Percentiles rank a stretch among this genome's conserved stretches.
Evolutionary conservation across 2,329 filamentous ascomycete genomes (phyloP).

Genomic region (Neurospora sp.): DNA sequence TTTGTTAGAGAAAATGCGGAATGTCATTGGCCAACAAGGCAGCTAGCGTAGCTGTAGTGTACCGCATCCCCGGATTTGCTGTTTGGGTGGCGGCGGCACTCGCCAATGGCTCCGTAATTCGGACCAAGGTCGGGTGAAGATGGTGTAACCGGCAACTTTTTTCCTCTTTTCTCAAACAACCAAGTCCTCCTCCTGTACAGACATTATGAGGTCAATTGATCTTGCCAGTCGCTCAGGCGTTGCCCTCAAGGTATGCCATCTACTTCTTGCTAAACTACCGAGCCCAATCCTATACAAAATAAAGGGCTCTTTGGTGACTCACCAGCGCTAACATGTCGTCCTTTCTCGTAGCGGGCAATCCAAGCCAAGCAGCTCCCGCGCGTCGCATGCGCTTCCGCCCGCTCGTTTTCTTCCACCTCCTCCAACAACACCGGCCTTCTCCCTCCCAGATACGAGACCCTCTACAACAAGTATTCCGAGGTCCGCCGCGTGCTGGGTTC

Average conservation of each 20-base stretch:
- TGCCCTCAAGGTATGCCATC: slow-evolving; percentile 32
- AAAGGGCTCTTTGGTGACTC: neutral
- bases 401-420: slow-evolving; percentile 18
- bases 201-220: slow-evolving; percentile 39
- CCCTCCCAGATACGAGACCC: slow-evolving; percentile 69
- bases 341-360: slow-evolving; percentile 24
- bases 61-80: neutral
- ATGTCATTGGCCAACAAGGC: neutral
- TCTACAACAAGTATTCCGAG: slow-evolving; percentile 65
- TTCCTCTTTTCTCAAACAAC: slow-evolving; percentile 1
- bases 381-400: slow-evolving; percentile 9
- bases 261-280: neutral
- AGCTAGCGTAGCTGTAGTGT: neutral
- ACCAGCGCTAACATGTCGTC: slow-evolving; percentile 4
- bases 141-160: too few relatives aligned
- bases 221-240: slow-evolving; percentile 38
- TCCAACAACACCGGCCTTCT: slow-evolving; percentile 30
- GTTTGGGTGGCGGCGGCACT: neutral
- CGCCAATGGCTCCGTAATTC: neutral
- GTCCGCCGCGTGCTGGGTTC: slow-evolving; percentile 63
- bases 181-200: neutral
- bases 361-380: slow-evolving; percentile 24
- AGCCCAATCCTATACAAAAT: neutral
- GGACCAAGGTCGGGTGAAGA: neutral
- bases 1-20: neutral